These are phyloP conservation scores for Leptoxyphium fumago DNA, from an alignment of 2,329 filamentous ascomycete genomes.

Conservation along the genomic window DNA sequence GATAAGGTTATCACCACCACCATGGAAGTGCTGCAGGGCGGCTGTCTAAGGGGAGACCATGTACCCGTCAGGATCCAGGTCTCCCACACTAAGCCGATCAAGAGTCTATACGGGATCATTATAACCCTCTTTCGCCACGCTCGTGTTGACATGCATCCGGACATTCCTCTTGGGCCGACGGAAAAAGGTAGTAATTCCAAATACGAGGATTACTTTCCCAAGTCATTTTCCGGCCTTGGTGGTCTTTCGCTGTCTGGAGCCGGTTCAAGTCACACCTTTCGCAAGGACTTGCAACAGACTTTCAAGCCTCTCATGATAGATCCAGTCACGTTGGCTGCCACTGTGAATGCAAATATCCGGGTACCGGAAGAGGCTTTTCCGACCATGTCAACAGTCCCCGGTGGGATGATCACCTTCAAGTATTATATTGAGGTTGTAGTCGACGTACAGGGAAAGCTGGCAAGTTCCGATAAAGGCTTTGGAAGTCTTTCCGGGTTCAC, in stretches of 20 bases:
- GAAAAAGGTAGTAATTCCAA: slow-evolving; percentile 54
- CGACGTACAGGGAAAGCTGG: slow-evolving; percentile 76
- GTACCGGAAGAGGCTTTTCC: slow-evolving; percentile 86
- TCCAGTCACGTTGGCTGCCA: slow-evolving; percentile 59
- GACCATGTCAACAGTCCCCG: slow-evolving; percentile 77
- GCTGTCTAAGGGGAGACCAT: slow-evolving; percentile 72
- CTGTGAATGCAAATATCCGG: slow-evolving; percentile 68
- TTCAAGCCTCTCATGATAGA: slow-evolving; percentile 82
- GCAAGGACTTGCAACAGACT: slow-evolving; percentile 83
- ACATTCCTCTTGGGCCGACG: slow-evolving; percentile 44
- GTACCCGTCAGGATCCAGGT: slow-evolving; percentile 68
- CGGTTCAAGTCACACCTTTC: slow-evolving; percentile 79
- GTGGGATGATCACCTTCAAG: slow-evolving; percentile 87
- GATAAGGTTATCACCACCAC: slow-evolving; percentile 76
- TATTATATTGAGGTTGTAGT: slow-evolving; percentile 89
- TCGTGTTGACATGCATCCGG: slow-evolving; percentile 66
- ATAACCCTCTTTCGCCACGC: slow-evolving; percentile 85
- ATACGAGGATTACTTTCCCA: slow-evolving; percentile 74
- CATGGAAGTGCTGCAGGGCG: slow-evolving; percentile 67
- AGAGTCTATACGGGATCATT: slow-evolving; percentile 84
- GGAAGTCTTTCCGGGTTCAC: slow-evolving; percentile 7
- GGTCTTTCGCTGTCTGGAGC: slow-evolving; percentile 77
- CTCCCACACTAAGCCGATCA: slow-evolving; percentile 75
- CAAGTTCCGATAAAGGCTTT: slow-evolving; percentile 48
- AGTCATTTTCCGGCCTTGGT: slow-evolving; percentile 71